A percentile compares a stretch with the other conserved stretches of the same genome.
phyloP scores from a whole-genome alignment of 257 asterid genomes.

The Scutellaria baicalensis region DNA sequence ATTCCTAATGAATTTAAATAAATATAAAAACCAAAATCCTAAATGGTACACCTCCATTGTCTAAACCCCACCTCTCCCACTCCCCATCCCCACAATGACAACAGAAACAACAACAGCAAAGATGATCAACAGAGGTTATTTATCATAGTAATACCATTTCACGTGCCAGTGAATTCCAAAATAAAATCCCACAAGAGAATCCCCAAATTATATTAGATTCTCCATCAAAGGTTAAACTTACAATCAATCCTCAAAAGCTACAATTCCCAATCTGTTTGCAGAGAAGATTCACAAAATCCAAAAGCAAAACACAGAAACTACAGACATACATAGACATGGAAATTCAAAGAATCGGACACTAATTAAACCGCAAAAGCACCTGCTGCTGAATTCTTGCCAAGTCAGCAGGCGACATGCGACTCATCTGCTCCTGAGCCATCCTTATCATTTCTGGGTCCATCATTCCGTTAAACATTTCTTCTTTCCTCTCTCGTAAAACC shows the following conservation, averaged over 20 bases:
- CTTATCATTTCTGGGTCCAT: conserved; percentile 93
- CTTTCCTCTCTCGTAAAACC: conserved; percentile 7
- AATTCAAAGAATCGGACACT: background rate
- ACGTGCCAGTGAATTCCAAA: background rate
- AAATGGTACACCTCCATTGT: background rate
- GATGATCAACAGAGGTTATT: background rate
- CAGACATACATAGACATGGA: background rate
- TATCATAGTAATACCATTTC: background rate
- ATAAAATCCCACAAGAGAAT: background rate
- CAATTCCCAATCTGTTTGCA: background rate
- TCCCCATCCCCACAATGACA: background rate
- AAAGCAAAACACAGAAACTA: background rate
- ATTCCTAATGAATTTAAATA: background rate
- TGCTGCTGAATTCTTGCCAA: conserved; percentile 92
- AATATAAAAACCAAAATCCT: background rate
- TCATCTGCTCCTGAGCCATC: conserved; percentile 99
- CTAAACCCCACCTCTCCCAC: background rate
- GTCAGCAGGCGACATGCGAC: conserved; percentile 95
- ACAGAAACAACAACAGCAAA: background rate
- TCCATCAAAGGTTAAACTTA: background rate
- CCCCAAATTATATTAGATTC: background rate
- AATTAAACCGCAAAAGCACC: conserved; percentile 29
- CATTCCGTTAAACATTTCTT: conserved; percentile 70
- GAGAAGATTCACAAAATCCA: background rate
- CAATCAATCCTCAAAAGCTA: background rate